Evolutionary conservation across 768 basidiomycete genomes (phyloP).

Genomic region (Suillus subaureus): DNA sequence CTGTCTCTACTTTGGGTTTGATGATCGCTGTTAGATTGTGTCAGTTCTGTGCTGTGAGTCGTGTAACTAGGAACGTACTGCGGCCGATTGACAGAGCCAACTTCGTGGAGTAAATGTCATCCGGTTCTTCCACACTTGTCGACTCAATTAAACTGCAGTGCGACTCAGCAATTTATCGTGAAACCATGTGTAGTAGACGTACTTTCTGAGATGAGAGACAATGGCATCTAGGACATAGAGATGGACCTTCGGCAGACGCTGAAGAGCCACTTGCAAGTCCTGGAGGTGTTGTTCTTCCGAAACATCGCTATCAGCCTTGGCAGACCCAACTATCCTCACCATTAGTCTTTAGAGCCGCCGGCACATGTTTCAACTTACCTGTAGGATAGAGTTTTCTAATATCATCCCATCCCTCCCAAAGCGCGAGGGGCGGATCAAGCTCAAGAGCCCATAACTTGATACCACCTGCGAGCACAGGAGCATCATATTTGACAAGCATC

Average conservation of each 20-base stretch:
- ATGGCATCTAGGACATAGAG: slow-evolving; percentile 79
- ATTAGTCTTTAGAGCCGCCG: not conserved
- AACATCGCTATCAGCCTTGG: slow-evolving; percentile 54
- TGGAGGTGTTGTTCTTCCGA: slow-evolving; percentile 63
- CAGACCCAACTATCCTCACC: slow-evolving; percentile 50
- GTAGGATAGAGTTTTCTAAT: slow-evolving; percentile 84
- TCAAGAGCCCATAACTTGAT: slow-evolving; percentile 93
- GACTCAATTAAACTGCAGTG: slow-evolving; percentile 60
- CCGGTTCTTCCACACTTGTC: slow-evolving; percentile 69
- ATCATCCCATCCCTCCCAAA: slow-evolving; percentile 94
- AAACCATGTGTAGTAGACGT: slow-evolving; percentile 27
- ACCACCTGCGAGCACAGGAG: slow-evolving; percentile 82
- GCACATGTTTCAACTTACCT: slow-evolving; percentile 34
- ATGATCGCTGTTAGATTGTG: slow-evolving; percentile 58
- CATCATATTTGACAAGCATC: slow-evolving; percentile 74
- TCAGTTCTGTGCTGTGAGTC: not conserved
- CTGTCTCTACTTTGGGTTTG: slow-evolving; percentile 79
- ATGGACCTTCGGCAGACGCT: slow-evolving; percentile 76
- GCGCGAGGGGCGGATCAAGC: slow-evolving; percentile 80
- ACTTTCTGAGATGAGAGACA: slow-evolving; percentile 76
- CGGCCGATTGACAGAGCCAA: slow-evolving; percentile 86
- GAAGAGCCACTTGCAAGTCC: slow-evolving; percentile 62
- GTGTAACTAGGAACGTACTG: slow-evolving; percentile 50
- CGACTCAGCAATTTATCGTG: slow-evolving; percentile 11
- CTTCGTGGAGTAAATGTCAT: slow-evolving; percentile 85